phyloP scores from a whole-genome alignment of 2,329 filamentous ascomycete species.

The Tolypocladium capitatum region DNA sequence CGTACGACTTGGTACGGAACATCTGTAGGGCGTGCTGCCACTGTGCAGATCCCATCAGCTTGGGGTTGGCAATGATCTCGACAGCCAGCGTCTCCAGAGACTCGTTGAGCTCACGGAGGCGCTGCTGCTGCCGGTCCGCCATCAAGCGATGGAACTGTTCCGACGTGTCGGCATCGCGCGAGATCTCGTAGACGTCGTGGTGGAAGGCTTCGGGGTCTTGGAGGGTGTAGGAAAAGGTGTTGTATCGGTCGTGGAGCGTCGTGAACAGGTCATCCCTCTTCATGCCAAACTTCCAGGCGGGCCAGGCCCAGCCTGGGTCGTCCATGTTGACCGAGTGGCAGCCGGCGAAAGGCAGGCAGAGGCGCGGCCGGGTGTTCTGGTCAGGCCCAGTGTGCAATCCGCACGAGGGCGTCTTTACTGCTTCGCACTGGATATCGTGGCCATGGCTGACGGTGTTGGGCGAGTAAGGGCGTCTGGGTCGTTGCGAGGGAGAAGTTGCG shows the following conservation, averaged over 20 bases:
- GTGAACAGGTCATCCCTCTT: constrained; percentile 45
- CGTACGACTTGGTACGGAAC: constrained; percentile 44
- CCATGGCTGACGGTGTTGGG: constrained; percentile 8
- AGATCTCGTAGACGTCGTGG: constrained; percentile 47
- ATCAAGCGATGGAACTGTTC: constrained; percentile 43
- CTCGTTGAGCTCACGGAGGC: constrained; percentile 40
- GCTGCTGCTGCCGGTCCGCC: constrained; percentile 38
- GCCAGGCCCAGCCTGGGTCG: constrained; percentile 40
- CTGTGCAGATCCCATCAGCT: constrained; percentile 43
- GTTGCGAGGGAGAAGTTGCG: constrained; percentile 1
- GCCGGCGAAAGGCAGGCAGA: neutral
- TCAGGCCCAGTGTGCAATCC: constrained; percentile 1
- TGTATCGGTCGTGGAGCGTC: constrained; percentile 45
- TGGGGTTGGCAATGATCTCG: constrained; percentile 47
- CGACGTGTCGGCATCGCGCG: constrained; percentile 32
- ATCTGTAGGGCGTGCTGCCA: constrained; percentile 46
- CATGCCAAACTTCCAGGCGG: constrained; percentile 50
- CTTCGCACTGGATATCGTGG: constrained; percentile 2
- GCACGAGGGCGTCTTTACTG: constrained; percentile 5
- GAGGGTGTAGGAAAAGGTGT: constrained; percentile 41
- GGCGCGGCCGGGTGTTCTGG: neutral
- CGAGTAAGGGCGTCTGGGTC: constrained; percentile 4
- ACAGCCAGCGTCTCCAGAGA: constrained; percentile 43
- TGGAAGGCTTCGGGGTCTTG: constrained; percentile 49
- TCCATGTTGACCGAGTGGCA: constrained; percentile 31